Percentiles rank a stretch among this genome's conserved stretches.
These are phyloP conservation scores for Trichoderma lentiforme DNA, from an alignment of 2,329 filamentous ascomycete genomes.

Conservation along the genomic window DNA sequence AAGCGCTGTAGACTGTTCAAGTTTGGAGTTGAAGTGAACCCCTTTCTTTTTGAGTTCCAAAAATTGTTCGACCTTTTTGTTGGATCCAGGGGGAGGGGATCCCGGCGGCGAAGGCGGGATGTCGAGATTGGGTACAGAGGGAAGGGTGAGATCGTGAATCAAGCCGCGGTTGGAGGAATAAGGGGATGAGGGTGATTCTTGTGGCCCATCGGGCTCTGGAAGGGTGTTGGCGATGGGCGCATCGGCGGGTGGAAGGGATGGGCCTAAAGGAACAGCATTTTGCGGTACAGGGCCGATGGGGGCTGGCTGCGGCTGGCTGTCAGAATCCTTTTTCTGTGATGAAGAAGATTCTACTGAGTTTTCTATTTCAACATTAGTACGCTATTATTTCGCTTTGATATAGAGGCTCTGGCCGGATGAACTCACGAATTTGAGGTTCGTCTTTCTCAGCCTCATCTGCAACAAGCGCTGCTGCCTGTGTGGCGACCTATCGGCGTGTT, in stretches of 20 bases:
- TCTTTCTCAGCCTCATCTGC: constrained; percentile 5
- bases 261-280: constrained; percentile 36
- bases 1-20: constrained; percentile 63
- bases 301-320: constrained; percentile 8
- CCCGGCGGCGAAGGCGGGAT: constrained; percentile 72
- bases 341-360: background rate
- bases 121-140: constrained; percentile 65
- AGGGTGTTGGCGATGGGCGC: constrained; percentile 19
- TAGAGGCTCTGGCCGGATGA: background rate
- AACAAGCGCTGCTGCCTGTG: constrained; percentile 1
- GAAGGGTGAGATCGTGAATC: constrained; percentile 70
- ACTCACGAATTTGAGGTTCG: background rate
- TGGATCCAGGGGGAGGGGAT: constrained; percentile 50
- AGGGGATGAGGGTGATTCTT: constrained; percentile 49
- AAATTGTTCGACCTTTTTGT: constrained; percentile 69
- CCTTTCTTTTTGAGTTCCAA: constrained; percentile 73
- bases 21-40: constrained; percentile 73
- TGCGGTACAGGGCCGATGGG: constrained; percentile 31
- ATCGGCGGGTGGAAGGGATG: constrained; percentile 36
- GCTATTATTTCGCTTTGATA: background rate
- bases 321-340: background rate
- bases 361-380: background rate
- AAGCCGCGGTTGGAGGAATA: constrained; percentile 63
- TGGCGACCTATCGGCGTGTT: constrained; percentile 2
- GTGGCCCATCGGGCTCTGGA: constrained; percentile 22